phyloP scores from a whole-genome alignment of 345 rosid genomes.

The Punica granatum region DNA sequence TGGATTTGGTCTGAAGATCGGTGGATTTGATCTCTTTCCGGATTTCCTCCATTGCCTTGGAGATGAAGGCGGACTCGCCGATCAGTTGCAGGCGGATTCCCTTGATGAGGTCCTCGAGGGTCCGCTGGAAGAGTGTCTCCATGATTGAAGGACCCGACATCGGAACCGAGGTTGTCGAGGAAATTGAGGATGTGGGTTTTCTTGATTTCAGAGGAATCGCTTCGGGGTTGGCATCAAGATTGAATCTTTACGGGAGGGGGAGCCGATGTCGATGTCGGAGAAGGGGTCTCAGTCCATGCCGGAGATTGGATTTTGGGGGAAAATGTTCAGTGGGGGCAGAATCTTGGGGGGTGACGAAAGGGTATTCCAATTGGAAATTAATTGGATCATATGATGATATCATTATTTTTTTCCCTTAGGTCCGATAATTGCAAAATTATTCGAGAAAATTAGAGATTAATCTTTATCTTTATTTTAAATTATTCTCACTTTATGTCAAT shows the following conservation, averaged over 20 bases:
- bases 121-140: constrained; percentile 85
- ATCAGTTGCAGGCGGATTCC: constrained; percentile 57
- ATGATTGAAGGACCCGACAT: constrained; percentile 74
- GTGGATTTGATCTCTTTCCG: constrained; percentile 83
- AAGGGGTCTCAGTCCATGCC: neutral
- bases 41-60: constrained; percentile 73
- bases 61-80: constrained; percentile 49
- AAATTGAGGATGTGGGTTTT: neutral
- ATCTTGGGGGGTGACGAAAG: neutral
- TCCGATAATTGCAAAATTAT: no score
- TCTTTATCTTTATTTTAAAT: no score
- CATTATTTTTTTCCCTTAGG: no score
- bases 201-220: neutral
- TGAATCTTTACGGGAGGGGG: neutral
- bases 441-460: no score
- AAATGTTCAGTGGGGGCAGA: neutral
- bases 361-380: no score
- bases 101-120: constrained; percentile 80
- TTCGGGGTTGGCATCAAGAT: neutral
- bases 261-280: neutral
- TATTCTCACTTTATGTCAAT: no score
- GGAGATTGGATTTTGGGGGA: constrained; percentile 1
- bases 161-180: neutral
- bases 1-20: constrained; percentile 73
- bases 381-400: no score